Evolutionary conservation across 345 rosid species (phyloP).

Genomic region (Gossypium thurberi): DNA sequence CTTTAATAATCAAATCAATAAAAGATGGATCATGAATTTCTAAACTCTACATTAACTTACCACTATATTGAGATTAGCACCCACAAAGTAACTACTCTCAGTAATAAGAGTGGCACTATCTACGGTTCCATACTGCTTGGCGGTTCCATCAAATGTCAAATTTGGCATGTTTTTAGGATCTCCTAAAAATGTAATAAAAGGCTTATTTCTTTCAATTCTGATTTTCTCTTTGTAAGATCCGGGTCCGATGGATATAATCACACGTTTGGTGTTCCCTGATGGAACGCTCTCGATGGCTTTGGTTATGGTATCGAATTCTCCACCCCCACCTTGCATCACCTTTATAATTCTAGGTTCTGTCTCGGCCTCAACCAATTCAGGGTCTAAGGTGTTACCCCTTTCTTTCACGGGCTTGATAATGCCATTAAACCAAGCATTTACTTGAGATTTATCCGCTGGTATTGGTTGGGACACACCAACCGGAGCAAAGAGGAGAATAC

Average conservation of each 20-base stretch:
- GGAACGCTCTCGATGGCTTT: no score
- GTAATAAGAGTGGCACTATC: conserved; percentile 56
- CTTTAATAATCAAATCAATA: no score
- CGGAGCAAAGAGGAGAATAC: background rate
- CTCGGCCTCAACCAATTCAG: conserved; percentile 26
- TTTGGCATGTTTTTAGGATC: conserved; percentile 33
- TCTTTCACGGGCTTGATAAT: background rate
- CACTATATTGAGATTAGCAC: conserved; percentile 30
- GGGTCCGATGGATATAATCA: conserved; percentile 28
- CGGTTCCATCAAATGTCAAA: conserved; percentile 36
- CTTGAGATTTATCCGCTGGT: background rate
- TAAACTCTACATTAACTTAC: no score
- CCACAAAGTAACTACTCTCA: conserved; percentile 55
- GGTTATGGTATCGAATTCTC: no score
- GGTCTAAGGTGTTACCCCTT: conserved; percentile 27
- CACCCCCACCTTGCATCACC: no score
- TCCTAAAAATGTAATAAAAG: conserved; percentile 55
- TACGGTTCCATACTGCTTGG: conserved; percentile 46
- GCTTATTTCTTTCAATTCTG: conserved; percentile 37
- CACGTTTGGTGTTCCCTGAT: no score
- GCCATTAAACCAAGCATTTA: background rate
- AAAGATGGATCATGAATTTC: no score
- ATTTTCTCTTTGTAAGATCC: conserved; percentile 63
- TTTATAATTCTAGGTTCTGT: no score
- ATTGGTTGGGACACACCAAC: background rate